Evolutionary conservation across 352 stramenopile species (phyloP).

Genomic region (Globisporangium camurandrum): DNA sequence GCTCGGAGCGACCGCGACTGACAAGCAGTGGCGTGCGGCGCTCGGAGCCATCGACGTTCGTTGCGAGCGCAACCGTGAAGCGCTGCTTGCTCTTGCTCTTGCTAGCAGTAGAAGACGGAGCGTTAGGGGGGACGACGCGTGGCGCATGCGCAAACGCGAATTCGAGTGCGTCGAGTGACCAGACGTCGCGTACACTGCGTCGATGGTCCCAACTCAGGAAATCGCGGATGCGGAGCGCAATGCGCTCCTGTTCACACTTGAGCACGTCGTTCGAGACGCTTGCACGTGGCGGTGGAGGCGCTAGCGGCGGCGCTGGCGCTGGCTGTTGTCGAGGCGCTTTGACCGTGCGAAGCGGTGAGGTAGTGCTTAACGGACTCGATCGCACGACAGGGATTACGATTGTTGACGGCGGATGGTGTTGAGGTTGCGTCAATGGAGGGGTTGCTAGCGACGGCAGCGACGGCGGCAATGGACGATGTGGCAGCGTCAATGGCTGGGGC

Average conservation of each 20-base stretch:
- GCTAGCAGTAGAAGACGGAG: too few species aligned
- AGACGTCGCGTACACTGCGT: conserved; percentile 14
- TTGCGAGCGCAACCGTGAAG: conserved; percentile 12
- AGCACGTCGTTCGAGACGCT: conserved; percentile 5
- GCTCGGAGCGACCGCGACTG: conserved; percentile 7
- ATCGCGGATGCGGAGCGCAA: conserved; percentile 1
- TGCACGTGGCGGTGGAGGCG: neutral
- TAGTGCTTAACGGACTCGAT: too few species aligned
- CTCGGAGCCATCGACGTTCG: conserved; percentile 12
- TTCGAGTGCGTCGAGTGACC: conserved; percentile 13
- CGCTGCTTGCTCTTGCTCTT: neutral
- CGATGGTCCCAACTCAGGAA: conserved; percentile 13
- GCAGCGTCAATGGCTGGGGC: neutral
- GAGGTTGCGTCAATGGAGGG: neutral
- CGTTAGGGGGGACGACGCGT: too few species aligned
- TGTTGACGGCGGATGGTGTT: neutral
- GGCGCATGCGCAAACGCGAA: conserved; percentile 12
- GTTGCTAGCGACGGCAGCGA: neutral
- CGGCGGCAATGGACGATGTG: neutral
- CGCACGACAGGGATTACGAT: too few species aligned
- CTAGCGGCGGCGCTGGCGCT: neutral
- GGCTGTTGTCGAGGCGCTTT: neutral
- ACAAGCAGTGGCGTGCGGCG: conserved; percentile 12
- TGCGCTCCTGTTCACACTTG: conserved; percentile 10
- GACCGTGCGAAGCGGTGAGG: too few species aligned